Conservation (phyloP, 2,329 filamentous ascomycete species). For the Alternaria sp. region DNA sequence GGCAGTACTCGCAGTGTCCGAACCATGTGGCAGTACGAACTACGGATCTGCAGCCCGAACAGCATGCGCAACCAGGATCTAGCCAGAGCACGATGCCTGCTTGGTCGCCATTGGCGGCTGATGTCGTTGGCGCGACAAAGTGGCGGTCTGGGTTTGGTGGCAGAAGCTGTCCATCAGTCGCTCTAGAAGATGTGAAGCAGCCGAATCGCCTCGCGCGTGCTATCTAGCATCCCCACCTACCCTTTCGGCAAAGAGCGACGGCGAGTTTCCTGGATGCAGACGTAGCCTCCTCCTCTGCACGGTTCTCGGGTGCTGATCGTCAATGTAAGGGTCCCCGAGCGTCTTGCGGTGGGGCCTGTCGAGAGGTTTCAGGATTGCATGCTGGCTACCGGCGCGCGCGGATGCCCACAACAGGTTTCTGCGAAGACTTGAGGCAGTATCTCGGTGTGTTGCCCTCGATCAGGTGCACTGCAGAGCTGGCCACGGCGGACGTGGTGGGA, state of each 20-base stretch:
- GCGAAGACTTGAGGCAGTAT: background rate
- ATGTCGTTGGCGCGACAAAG: slow-evolving; percentile 6
- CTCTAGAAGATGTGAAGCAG: background rate
- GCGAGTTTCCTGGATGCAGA: slow-evolving; percentile 2
- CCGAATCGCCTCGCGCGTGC: background rate
- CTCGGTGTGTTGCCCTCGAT: background rate
- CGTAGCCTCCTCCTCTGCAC: background rate
- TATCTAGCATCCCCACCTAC: slow-evolving; percentile 9
- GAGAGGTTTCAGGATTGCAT: slow-evolving; percentile 1
- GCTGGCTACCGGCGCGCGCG: background rate
- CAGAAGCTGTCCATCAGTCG: background rate
- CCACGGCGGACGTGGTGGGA: background rate
- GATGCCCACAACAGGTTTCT: background rate
- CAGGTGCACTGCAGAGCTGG: background rate
- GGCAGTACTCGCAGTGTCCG: background rate
- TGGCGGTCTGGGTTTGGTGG: slow-evolving; percentile 9
- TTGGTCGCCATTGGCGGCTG: slow-evolving; percentile 7
- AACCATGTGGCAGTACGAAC: background rate
- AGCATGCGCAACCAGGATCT: background rate
- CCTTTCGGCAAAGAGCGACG: slow-evolving; percentile 5
- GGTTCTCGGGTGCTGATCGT: background rate
- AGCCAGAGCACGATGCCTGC: background rate
- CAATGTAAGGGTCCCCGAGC: slow-evolving; percentile 1
- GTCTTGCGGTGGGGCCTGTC: background rate
- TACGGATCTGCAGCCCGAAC: slow-evolving; percentile 1